Evolutionary conservation across 768 basidiomycete species (phyloP).

Genomic region (Pilatotrama ljubarskyi): DNA sequence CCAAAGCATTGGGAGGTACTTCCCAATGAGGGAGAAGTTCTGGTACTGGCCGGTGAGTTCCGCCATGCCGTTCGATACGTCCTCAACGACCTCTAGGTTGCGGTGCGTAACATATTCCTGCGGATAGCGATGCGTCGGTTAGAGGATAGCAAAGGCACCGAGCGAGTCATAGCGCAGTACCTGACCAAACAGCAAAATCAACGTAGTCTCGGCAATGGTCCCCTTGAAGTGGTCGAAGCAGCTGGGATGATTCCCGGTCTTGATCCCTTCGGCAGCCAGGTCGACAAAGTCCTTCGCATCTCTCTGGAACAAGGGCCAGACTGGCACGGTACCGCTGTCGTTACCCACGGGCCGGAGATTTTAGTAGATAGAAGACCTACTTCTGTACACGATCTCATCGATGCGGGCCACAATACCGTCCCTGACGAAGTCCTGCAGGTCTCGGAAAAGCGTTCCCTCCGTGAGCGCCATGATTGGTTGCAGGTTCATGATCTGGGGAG

Average conservation of each 20-base stretch:
- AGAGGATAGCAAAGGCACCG: neutral
- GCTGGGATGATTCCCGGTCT: constrained; percentile 19
- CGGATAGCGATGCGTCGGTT: neutral
- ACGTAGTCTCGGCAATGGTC: constrained; percentile 35
- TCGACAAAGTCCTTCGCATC: constrained; percentile 24
- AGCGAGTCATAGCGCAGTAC: constrained; percentile 10
- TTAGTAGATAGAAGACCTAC: neutral
- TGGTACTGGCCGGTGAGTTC: constrained; percentile 34
- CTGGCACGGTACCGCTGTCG: constrained; percentile 4
- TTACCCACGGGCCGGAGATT: neutral
- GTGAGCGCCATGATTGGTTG: constrained; percentile 31
- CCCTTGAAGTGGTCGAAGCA: constrained; percentile 33
- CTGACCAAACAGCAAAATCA: constrained; percentile 34
- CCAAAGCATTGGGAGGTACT: constrained; percentile 30
- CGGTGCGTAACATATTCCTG: constrained; percentile 31
- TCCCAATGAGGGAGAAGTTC: constrained; percentile 30
- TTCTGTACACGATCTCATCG: constrained; percentile 25
- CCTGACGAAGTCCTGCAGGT: constrained; percentile 33
- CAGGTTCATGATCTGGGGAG: constrained; percentile 34
- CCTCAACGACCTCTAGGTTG: constrained; percentile 28
- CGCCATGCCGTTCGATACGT: constrained; percentile 31
- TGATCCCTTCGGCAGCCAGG: constrained; percentile 7
- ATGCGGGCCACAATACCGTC: constrained; percentile 32
- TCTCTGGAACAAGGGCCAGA: constrained; percentile 27
- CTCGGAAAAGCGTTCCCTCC: constrained; percentile 30